Evolutionary conservation across 2,329 filamentous ascomycete species (phyloP), one percentile per base, ranked within the genome.

Genomic region (Teratosphaeriaceae sp.): DNA sequence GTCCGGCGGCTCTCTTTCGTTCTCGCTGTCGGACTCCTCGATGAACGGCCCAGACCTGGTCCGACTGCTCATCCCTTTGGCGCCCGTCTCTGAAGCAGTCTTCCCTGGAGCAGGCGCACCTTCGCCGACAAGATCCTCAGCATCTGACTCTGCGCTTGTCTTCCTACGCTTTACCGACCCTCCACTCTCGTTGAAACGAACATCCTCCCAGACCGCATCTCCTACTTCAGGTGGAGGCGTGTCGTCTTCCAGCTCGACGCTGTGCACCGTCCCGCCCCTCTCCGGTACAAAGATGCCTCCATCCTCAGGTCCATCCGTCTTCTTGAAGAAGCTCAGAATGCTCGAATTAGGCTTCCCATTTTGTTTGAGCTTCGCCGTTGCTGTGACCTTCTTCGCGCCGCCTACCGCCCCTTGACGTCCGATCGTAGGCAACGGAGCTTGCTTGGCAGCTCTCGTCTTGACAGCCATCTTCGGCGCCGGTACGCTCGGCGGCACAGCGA

Each of bases 11-110:
- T 54, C 55, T 18, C 57, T 58, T 12, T 57, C 57, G 5, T 74
- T 68, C 40, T 82, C 78, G 30, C 72, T 78, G 42, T 81, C 78
- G 1, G 84, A 87, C 47, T 88, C 83, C 44, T 84, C 76, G 30
- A 88, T 58, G 53, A 89, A 89, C 0, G 83, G 83, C 0, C 78
- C 80, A 39, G 27, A 33, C 16, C 15, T 37, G 35, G 22, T 29
- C 33, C 27, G 23, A 12, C 31, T 34, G 24, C 31, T n/a, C n/a
- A n/a, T n/a, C n/a, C 31, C 31, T 18, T 7, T 3, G 9, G 4
- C 4, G 5, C 15, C 5, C 8, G 15, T 15, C 6, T 9, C 15
- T 20, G 27, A 2, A 16, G 22, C 9, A n/a, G n/a, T n/a, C n/a
- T n/a, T n/a, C n/a, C 29, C 38, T 12, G 54, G 46, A 45, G 72